Evolutionary conservation across 2,329 filamentous ascomycete species (phyloP).

Genomic region (Penicillium sp.): DNA sequence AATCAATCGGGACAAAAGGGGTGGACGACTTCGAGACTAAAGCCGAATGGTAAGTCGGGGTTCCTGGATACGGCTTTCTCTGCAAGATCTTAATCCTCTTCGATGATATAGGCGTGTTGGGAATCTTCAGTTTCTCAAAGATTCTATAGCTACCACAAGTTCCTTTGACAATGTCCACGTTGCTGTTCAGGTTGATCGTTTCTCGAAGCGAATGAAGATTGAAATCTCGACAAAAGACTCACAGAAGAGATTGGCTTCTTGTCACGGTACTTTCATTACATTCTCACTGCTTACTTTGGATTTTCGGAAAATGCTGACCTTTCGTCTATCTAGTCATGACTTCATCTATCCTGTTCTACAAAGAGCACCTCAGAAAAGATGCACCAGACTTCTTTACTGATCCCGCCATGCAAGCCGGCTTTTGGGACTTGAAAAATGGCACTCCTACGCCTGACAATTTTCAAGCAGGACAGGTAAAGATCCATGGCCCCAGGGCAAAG

Average conservation of each 20-base stretch:
- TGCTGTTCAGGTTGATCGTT: neutral
- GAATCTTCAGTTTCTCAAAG: neutral
- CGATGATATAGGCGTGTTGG: neutral
- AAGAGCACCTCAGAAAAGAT: neutral
- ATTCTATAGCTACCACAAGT: neutral
- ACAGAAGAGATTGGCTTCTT: neutral
- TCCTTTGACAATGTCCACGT: neutral
- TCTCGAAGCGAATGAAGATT: neutral
- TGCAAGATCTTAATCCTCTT: neutral
- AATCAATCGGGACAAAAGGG: neutral
- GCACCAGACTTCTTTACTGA: neutral
- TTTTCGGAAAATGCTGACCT: neutral
- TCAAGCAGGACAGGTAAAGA: neutral
- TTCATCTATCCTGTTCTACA: neutral
- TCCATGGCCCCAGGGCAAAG: neutral
- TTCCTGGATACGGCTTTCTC: neutral
- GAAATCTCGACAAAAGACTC: neutral
- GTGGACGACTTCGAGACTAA: neutral
- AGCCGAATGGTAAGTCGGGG: neutral
- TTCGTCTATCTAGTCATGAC: neutral
- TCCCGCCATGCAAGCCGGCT: neutral
- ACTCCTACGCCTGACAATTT: neutral
- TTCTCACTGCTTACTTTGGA: neutral
- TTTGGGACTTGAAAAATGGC: neutral
- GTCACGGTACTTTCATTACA: neutral